Evolutionary conservation across 495 filamentous ascomycete genomes (phyloP).

Genomic region (Endocarpon pusillum): DNA sequence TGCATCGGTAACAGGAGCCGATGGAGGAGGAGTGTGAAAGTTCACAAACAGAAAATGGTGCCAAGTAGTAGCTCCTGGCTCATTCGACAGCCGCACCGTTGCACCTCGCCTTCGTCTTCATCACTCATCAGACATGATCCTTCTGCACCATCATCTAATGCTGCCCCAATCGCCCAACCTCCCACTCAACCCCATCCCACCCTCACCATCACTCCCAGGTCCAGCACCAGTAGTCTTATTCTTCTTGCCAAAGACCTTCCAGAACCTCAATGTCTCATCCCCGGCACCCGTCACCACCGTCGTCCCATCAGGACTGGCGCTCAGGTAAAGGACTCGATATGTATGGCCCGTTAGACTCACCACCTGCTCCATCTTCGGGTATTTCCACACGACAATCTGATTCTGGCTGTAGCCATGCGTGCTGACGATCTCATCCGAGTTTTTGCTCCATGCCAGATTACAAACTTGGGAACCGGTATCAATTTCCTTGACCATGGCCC

Average conservation of each 20-base stretch:
- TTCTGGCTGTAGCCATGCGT: constrained; percentile 98
- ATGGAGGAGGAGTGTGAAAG: constrained; percentile 2
- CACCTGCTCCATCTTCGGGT: constrained; percentile 92
- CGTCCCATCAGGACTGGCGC: constrained; percentile 90
- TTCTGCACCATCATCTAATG: constrained; percentile 34
- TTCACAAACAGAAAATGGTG: too few species aligned
- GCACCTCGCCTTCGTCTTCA: neutral
- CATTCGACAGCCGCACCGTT: neutral
- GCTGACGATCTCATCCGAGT: constrained; percentile 89
- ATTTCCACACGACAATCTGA: constrained; percentile 98
- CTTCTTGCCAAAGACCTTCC: constrained; percentile 76
- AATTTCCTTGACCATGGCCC: constrained; percentile 60
- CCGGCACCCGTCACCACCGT: constrained; percentile 91
- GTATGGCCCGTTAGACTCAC: constrained; percentile 91
- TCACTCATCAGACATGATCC: neutral
- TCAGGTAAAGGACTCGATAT: constrained; percentile 85
- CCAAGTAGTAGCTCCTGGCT: neutral
- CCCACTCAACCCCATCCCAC: constrained; percentile 31
- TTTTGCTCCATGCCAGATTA: constrained; percentile 89
- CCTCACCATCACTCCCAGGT: too few species aligned
- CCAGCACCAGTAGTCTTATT: too few species aligned
- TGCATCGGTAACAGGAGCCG: too few species aligned
- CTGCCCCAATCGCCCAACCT: constrained; percentile 52
- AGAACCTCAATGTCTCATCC: constrained; percentile 90
- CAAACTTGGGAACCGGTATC: constrained; percentile 96